phyloP scores from a whole-genome alignment of 2,329 filamentous ascomycete genomes.

The Sporothrix curviconia region DNA sequence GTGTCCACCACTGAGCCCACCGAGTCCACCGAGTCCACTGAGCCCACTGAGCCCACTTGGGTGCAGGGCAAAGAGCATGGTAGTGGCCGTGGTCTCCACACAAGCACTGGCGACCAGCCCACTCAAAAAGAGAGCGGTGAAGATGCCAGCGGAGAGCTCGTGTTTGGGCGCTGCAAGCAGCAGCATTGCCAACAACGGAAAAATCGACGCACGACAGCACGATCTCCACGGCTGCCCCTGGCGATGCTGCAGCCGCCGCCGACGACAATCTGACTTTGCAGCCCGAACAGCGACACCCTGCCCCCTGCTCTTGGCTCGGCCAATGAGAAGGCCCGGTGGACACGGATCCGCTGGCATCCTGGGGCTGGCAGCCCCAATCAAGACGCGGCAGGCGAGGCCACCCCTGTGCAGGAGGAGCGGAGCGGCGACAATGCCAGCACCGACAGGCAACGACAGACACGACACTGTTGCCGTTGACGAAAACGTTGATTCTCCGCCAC shows the following conservation, averaged over 20 bases:
- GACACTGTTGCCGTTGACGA: no score
- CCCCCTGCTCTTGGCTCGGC: neutral
- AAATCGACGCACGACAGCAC: no score
- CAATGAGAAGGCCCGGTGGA: neutral
- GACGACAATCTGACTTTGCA: no score
- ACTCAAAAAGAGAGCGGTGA: neutral
- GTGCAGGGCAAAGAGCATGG: no score
- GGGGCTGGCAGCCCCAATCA: slow-evolving; percentile 1
- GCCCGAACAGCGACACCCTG: neutral
- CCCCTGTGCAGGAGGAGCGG: neutral
- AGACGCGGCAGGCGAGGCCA: neutral
- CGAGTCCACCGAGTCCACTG: neutral
- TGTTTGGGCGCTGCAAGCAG: no score
- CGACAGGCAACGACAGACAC: neutral
- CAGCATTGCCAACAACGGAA: neutral
- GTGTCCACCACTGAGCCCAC: no score
- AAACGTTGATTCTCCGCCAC: no score
- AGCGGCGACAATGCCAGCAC: neutral
- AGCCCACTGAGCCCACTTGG: neutral
- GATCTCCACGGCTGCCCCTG: no score
- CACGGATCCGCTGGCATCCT: neutral
- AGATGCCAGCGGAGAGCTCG: no score
- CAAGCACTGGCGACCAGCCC: neutral
- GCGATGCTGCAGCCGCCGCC: neutral
- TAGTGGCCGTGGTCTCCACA: neutral